Evolutionary conservation across 177 flowering plant species (phyloP).

Genomic region (Vitis hybrid): DNA sequence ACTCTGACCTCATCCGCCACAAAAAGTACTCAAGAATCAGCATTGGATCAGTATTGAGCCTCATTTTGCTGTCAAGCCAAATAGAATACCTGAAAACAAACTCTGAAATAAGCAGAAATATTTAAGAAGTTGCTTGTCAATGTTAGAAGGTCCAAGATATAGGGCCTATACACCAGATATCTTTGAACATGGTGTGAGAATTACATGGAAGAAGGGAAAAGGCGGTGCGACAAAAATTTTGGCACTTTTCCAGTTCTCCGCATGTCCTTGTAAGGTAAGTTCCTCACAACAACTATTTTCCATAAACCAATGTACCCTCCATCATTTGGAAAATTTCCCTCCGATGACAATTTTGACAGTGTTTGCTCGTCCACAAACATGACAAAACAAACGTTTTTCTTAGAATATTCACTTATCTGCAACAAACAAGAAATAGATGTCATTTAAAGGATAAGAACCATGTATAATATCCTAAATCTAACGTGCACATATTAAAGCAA

Average conservation of each 20-base stretch:
- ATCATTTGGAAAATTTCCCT: constrained; percentile 69
- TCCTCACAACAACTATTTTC: constrained; percentile 75
- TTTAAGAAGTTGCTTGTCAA: neutral
- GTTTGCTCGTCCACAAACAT: constrained; percentile 95
- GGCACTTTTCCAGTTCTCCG: constrained; percentile 96
- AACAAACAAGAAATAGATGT: constrained; percentile 20
- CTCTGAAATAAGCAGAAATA: neutral
- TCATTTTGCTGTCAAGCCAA: constrained; percentile 97
- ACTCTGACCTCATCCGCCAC: constrained; percentile 79
- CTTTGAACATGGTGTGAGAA: constrained; percentile 5
- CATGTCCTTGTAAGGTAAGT: constrained; percentile 88
- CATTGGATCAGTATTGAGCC: constrained; percentile 84
- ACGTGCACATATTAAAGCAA: neutral
- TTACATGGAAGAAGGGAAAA: constrained; percentile 91
- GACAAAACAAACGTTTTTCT: constrained; percentile 86
- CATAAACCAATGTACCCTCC: constrained; percentile 77
- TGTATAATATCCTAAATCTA: neutral
- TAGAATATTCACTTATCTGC: constrained; percentile 88
- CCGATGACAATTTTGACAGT: constrained; percentile 52
- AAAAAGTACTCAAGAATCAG: constrained; percentile 77
- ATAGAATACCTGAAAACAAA: constrained; percentile 77
- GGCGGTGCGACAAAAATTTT: constrained; percentile 87
- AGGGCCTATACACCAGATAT: constrained; percentile 2
- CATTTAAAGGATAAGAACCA: constrained; percentile 10
- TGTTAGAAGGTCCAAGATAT: neutral